Conservation (phyloP, 345 rosid genomes). For the Salix exigua region DNA sequence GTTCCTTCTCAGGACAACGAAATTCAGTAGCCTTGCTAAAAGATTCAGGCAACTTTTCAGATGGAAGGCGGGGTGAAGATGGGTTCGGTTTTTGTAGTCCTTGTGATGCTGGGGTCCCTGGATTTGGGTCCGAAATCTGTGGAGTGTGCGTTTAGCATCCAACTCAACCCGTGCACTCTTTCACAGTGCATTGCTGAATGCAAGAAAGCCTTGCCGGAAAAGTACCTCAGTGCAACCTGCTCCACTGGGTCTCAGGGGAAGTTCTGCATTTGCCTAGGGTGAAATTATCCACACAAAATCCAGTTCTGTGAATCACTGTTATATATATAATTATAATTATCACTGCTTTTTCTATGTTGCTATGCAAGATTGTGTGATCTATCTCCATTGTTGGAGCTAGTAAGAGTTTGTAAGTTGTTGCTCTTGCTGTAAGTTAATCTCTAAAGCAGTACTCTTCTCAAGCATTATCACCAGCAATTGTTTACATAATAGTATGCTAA, state of each 20-base stretch:
- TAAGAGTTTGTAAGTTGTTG: too few species aligned
- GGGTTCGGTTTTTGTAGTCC: background rate
- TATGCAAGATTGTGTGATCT: too few species aligned
- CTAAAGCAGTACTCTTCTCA: too few species aligned
- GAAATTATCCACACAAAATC: background rate
- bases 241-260: constrained; percentile 23
- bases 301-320: background rate
- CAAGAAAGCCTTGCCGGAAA: constrained; percentile 27
- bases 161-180: constrained; percentile 33
- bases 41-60: background rate
- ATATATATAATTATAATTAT: too few species aligned
- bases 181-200: constrained; percentile 30
- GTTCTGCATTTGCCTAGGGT: constrained; percentile 31
- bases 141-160: constrained; percentile 34
- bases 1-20: background rate
- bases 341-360: too few species aligned
- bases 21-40: background rate
- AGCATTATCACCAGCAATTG: too few species aligned
- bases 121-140: constrained; percentile 6
- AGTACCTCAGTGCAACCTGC: constrained; percentile 34
- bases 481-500: too few species aligned
- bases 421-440: too few species aligned
- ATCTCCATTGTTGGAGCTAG: too few species aligned
- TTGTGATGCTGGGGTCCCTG: background rate
- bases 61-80: constrained; percentile 15